Conservation (phyloP, 75 land plant species). For the Ceratopteris richardii region DNA sequence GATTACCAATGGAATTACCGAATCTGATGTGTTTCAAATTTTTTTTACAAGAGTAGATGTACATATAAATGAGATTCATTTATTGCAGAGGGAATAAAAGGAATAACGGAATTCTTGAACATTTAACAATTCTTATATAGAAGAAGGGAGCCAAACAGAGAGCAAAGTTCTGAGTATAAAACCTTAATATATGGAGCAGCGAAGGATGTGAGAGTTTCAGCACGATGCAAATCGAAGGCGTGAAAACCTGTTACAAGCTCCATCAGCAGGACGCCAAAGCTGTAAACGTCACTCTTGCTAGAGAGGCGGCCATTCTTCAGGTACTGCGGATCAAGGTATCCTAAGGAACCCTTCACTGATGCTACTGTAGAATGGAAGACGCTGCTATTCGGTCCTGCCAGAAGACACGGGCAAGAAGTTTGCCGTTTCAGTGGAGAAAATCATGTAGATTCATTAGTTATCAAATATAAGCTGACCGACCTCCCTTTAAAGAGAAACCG, state of each 20-base stretch:
- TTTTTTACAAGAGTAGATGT: too few species aligned
- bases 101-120: too few species aligned
- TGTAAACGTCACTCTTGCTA: constrained; percentile 56
- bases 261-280: constrained; percentile 51
- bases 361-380: constrained; percentile 14
- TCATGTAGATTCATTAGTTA: too few species aligned
- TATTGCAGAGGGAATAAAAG: too few species aligned
- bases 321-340: constrained; percentile 60
- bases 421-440: too few species aligned
- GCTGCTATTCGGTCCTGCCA: constrained; percentile 22
- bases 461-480: background rate
- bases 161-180: too few species aligned
- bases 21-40: too few species aligned
- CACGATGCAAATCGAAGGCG: constrained; percentile 21
- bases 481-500: constrained; percentile 39
- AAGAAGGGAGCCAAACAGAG: too few species aligned
- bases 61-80: too few species aligned
- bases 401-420: too few species aligned
- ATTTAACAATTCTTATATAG: too few species aligned
- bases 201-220: constrained; percentile 12
- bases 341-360: constrained; percentile 53
- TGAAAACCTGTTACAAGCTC: constrained; percentile 54
- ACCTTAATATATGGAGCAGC: background rate
- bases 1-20: too few species aligned
- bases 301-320: constrained; percentile 37